Evolutionary conservation across 139 green algal species (phyloP), one percentile per base, ranked within the genome.

Genomic region (Chlorella sp.): DNA sequence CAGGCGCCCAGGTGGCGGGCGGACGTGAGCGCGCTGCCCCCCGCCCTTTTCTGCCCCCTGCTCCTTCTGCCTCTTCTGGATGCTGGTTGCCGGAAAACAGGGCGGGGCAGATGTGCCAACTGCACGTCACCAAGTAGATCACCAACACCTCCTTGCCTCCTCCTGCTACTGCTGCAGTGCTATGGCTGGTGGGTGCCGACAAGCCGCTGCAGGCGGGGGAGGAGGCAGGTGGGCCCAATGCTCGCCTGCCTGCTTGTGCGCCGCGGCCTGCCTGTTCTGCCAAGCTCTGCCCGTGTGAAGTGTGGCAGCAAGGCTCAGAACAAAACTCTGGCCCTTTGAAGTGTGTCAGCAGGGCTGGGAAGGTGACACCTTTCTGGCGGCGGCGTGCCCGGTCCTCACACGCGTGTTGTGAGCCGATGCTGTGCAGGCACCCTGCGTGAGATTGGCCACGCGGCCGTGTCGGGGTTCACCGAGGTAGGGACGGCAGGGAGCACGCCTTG

Each of bases 151-250:
- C 3, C 78, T 34, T 66, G 78, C 26, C 40, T 14, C 39, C 11
- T 71, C 28, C 24, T 30, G 3, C 53, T 30, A 4, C 60, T 60
- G 36, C 61, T 40, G 83, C 83, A 87, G 86, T 75, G 37, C 79
- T 90, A 79, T 90, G 87, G 87, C 9, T 83, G 40, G 42, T 48
- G 32, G 87, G 87, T 1, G 87, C 87, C 18, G 66, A 90, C 87
- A 90, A 90, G 79, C 87, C 87, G 26, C 37, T 73, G 21, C 15
- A 81, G 39, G 37, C 64, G 16, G 87, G 87, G 24, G 78, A 90
- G 66, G 79, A 90, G 39, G 30, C 60, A 64, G 37, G 86, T 90
- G 86, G 71, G 36, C 3, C 32, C 15, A 80, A 2, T 14, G 11
- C 22, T 71, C 60, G 64, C 64, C 2, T 28, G 64, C 64, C 22